Base-by-base conservation (phyloP, 306 rosid genomes). In the Medicago lupulina region DNA sequence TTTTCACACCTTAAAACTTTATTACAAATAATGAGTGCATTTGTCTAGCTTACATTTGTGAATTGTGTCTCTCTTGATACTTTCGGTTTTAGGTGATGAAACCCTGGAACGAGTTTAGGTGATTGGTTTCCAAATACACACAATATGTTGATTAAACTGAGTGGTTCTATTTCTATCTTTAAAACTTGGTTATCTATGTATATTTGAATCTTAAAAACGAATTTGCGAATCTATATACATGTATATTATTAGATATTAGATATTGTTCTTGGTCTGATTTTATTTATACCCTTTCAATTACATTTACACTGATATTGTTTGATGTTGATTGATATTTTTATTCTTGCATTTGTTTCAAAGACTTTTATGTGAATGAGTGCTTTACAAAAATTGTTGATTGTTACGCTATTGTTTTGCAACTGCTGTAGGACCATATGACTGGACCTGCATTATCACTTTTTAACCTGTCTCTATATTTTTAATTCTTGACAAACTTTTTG, bases 371-470 rank as follows among this genome's bases (percentile, higher is more conserved):
- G 12, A 15, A 57, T 3, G n/a, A 18, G 63, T 34, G 21, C 63
- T 62, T n/a, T 10, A 39, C 18, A 34, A 57, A 34, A 57, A 25
- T 49, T 49, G 50, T 57, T 57, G 58, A 25, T 15, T 64, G 14
- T 69, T 61, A 7, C 54, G 57, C 3, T 47, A 14, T 74, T 61
- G 71, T 25, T 68, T 68, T 44, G 62, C 73, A 4, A 67, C 34
- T 65, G 5, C 21, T 65, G 19, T 70, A 34, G 64, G 76, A 60
- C 61, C 67, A 28, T 39, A 64, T 9, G 63, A 25, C 23, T 49
- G 25, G 16, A 36, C 4, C 17, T 14, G 15, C 13, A 31, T 31
- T 4, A 31, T 16, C 14, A 7, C 14, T 69, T 15, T 81, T 73
- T 12, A 46, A 47, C 7, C 7, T 47, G 15, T 44, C 53, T 13